Percentiles rank a stretch among this genome's conserved stretches.
These are phyloP conservation scores for Debaryomyces hansenii DNA, from an alignment of 805 yeast genomes.

Conservation along the genomic window DNA sequence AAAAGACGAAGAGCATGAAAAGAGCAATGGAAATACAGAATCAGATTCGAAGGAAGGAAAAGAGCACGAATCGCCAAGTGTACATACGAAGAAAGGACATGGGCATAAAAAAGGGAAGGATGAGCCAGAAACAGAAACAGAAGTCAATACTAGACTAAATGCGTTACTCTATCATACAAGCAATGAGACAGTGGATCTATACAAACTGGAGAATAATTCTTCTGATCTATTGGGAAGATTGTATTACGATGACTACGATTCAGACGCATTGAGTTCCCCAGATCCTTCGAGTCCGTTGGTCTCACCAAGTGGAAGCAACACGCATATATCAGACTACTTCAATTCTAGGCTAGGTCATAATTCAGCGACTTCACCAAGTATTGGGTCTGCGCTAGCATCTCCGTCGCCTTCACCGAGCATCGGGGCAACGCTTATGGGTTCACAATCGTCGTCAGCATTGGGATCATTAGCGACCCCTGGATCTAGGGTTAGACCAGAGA, in stretches of 20 bases:
- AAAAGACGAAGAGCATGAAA: neutral
- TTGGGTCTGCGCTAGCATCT: constrained; percentile 3
- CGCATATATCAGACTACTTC: constrained; percentile 11
- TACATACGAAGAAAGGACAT: constrained; percentile 2
- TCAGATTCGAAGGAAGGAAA: constrained; percentile 5
- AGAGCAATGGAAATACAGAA: neutral
- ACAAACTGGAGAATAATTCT: constrained; percentile 35
- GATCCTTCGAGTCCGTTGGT: constrained; percentile 14
- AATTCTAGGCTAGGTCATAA: constrained; percentile 5
- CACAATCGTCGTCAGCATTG: constrained; percentile 6
- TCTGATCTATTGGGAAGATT: constrained; percentile 43
- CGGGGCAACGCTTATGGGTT: constrained; percentile 3
- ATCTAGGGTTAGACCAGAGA: constrained; percentile 8
- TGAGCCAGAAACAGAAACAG: constrained; percentile 26
- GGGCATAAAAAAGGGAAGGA: constrained; percentile 3
- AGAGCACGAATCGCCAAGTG: constrained; percentile 3
- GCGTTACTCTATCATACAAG: constrained; percentile 39
- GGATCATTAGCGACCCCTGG: neutral
- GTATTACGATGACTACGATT: constrained; percentile 44
- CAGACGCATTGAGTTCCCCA: constrained; percentile 25
- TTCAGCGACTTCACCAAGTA: constrained; percentile 8
- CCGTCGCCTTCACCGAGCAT: constrained; percentile 11
- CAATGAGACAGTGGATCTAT: constrained; percentile 37
- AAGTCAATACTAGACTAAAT: constrained; percentile 37
- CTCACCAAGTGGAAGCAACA: constrained; percentile 10